Evolutionary conservation across 2,329 filamentous ascomycete genomes (phyloP), one percentile per base, ranked within the genome.

Genomic region (Cladophialophora yegresii): DNA sequence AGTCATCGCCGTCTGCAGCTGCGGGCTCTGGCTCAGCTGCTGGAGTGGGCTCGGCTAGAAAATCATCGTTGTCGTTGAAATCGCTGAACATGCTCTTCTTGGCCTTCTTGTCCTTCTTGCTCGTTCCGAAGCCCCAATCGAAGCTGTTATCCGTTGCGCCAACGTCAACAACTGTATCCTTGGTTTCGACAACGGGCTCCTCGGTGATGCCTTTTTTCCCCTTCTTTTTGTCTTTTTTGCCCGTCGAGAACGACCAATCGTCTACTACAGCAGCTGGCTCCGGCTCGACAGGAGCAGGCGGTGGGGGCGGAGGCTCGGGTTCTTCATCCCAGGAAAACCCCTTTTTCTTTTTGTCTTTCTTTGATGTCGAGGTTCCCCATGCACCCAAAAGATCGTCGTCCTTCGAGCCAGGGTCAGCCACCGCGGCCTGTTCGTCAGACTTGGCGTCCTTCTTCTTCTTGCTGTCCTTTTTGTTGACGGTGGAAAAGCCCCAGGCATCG

Each of bases 371-470:
- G 20, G 69, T 68, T 0, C 66, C 65, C 40, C 71, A 69, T n/a
- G 68, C 63, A 60, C 74, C 72, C 73, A 73, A 77, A 36, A 72
- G 72, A 22, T 77, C 73, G 69, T 71, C 61, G 70, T 73, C 58
- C 71, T 72, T 67, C 68, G 68, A 59, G 26, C 69, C 67, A 2
- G 70, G 57, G n/a, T 67, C 63, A 23, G 65, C 63, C 33, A 62
- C 58, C n/a, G 69, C 60, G 7, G 68, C 58, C 20, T 73, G 72
- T 54, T 68, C 66, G 13, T 68, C 67, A 63, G 75, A 68, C 77
- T 82, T 68, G 75, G 79, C 69, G 63, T 77, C 77, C 55, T 76
- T 72, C 55, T 75, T 80, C 65, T 83, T 82, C 67, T 81, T 82
- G 69, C 80, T 79, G 32, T 78, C 77, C 58, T 80, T 82, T 67